phyloP scores from a whole-genome alignment of 257 asterid species.

The Gentiana dahurica region DNA sequence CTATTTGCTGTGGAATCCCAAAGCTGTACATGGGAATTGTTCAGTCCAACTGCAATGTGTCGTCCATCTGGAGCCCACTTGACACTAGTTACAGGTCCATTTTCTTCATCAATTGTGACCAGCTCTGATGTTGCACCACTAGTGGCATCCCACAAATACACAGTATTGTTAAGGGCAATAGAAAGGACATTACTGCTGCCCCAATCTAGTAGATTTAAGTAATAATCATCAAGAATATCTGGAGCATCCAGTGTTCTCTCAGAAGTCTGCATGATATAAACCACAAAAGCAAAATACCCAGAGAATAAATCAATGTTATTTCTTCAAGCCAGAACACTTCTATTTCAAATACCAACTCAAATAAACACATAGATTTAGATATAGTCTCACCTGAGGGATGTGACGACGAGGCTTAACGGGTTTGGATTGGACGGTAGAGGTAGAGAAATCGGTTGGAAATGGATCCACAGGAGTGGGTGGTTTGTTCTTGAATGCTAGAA shows the following conservation, averaged over 20 bases:
- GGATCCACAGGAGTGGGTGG: constrained; percentile 58
- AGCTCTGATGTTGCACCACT: constrained; percentile 72
- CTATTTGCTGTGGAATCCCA: constrained; percentile 80
- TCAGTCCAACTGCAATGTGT: constrained; percentile 72
- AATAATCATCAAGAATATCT: constrained; percentile 14
- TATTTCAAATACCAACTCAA: too few species aligned
- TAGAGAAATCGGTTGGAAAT: constrained; percentile 30
- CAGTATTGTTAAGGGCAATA: constrained; percentile 13
- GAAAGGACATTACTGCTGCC: constrained; percentile 19
- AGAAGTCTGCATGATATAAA: constrained; percentile 3
- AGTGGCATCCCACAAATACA: constrained; percentile 58
- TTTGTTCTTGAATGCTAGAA: constrained; percentile 81
- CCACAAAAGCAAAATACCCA: background rate
- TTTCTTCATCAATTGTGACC: constrained; percentile 65
- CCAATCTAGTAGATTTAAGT: constrained; percentile 18
- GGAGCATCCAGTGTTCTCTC: constrained; percentile 21
- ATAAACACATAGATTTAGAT: background rate
- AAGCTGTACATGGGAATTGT: constrained; percentile 80
- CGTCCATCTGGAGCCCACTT: constrained; percentile 96
- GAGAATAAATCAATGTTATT: background rate
- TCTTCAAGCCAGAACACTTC: background rate
- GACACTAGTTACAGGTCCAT: constrained; percentile 82
- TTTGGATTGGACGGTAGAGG: constrained; percentile 41
- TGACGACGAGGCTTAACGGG: constrained; percentile 50
- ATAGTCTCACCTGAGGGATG: constrained; percentile 66